Base-by-base conservation (phyloP, 768 basidiomycete genomes). In the Pholiota conissans region DNA sequence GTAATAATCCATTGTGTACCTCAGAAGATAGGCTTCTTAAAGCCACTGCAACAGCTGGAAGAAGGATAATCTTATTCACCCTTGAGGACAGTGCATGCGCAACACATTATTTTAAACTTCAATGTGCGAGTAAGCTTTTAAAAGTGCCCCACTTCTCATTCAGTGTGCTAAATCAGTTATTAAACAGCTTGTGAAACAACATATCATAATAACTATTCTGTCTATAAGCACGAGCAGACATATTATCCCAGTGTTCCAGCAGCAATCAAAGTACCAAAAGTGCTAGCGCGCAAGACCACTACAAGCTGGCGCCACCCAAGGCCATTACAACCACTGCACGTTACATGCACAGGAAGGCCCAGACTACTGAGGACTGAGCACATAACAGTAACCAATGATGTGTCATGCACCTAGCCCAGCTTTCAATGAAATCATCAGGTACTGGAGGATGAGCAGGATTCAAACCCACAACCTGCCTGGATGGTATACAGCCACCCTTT, bases 131-230 rank as follows among this genome's bases (percentile, higher is more conserved):
- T 55, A 32, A 20, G 49, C n/a, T n/a, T n/a, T 24, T 30, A 18
- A 10, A 16, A 16, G 29, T 46, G 26, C 22, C 24, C 58, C 29
- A 27, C 13, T 55, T 6, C 39, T 18, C 26, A 55, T 55, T 1
- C 28, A 42, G 34, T 9, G 34, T 16, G 34, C 34, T 42, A 29
- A 22, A n/a, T 11, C 49, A 40, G 42, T 37, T 35, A 24, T 65
- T 20, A 3, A 16, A 34, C 13, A 67, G 65, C 50, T 11, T 70
- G 67, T 48, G 48, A 56, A 14, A 67, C 66, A 18, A 64, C 49
- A 14, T 71, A 71, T 53, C 64, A 70, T 47, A 59, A 65, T 56
- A 68, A 70, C 52, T 73, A 66, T 42, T 52, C 34, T 18, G 66
- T 71, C 22, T 34, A 49, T 7, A 42, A 63, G 4, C 49, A 50